Evolutionary conservation across 176 grass and related monocot species (phyloP).

Genomic region (Stipa capillata): DNA sequence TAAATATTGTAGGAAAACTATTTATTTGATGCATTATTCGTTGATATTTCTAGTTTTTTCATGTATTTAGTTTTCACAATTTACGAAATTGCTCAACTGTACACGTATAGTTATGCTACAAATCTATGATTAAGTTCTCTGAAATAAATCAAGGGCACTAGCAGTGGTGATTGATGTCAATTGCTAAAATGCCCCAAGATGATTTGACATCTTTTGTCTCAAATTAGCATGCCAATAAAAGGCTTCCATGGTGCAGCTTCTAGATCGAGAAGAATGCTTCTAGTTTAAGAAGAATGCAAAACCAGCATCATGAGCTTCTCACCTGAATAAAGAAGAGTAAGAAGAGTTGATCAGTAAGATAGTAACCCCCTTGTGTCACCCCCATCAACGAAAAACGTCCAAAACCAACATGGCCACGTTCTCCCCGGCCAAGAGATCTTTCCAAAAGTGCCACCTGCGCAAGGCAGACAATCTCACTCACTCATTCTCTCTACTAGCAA

Average conservation of each 20-base stretch:
- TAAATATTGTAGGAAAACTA: no score
- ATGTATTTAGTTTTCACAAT: no score
- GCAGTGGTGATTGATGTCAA: neutral
- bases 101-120: neutral
- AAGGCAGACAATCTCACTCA: neutral
- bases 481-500: neutral
- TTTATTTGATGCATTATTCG: neutral
- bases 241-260: neutral
- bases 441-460: neutral
- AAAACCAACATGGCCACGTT: neutral
- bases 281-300: no score
- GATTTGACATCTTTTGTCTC: no score
- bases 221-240: no score
- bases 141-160: neutral
- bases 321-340: no score
- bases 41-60: neutral
- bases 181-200: no score
- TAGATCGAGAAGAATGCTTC: no score
- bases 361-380: no score
- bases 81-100: no score
- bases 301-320: no score
- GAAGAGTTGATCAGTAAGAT: no score
- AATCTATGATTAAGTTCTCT: neutral
- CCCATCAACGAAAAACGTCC: neutral
- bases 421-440: neutral